Conservation (phyloP, 108 stramenopile species). For the Thalassiosira profunda region DNA sequence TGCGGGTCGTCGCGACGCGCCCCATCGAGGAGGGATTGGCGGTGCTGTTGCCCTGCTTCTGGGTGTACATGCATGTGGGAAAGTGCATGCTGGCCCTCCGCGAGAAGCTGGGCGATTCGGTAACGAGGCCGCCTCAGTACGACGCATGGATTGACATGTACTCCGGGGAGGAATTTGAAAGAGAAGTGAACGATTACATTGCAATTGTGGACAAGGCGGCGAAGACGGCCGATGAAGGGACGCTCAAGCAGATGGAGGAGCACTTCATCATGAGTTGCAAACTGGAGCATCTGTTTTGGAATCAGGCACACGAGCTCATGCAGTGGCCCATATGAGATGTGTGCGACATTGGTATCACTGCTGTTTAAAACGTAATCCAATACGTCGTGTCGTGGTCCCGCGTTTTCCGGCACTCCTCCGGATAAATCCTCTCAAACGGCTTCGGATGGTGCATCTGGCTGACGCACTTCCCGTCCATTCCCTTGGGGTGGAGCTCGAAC, state of each 20-base stretch:
- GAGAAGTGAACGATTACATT: conserved; percentile 78
- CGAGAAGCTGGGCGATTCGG: conserved; percentile 64
- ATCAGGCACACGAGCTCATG: conserved; percentile 64
- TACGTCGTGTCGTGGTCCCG: neutral
- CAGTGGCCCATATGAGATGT: no score
- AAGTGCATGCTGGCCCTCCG: conserved; percentile 81
- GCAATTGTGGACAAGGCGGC: conserved; percentile 64
- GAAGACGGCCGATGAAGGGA: conserved; percentile 38
- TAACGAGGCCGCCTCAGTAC: conserved; percentile 64
- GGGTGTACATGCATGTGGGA: conserved; percentile 93
- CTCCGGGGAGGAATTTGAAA: conserved; percentile 83
- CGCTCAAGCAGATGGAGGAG: conserved; percentile 68
- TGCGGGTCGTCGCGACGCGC: conserved; percentile 62
- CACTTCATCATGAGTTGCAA: conserved; percentile 86
- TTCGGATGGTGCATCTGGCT: conserved; percentile 27
- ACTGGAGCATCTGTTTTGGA: conserved; percentile 94
- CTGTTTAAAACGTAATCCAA: no score
- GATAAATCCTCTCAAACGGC: conserved; percentile 1
- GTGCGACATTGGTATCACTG: no score
- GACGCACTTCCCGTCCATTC: neutral
- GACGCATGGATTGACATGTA: conserved; percentile 96
- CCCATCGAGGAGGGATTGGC: conserved; percentile 81
- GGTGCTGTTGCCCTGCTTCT: conserved; percentile 85
- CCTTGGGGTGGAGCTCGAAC: conserved; percentile 8
- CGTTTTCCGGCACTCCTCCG: neutral